Conservation (phyloP, 1,284 basidiomycete species). For the Leccinum olivaceoglutinosum region DNA sequence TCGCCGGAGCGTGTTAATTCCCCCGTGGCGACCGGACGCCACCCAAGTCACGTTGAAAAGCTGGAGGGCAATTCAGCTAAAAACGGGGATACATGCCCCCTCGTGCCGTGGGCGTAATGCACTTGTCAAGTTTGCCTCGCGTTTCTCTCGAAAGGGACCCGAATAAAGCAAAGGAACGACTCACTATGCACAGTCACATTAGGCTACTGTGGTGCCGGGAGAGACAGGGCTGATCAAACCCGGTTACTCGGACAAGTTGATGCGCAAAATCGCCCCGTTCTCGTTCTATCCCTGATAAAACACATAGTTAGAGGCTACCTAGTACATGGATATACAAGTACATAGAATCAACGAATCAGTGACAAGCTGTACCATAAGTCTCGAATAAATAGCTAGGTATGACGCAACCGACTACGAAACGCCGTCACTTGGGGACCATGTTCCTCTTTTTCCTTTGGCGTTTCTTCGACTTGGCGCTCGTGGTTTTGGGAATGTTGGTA, state of each 20-base stretch:
- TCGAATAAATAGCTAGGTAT: too few species aligned
- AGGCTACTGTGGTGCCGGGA: background rate
- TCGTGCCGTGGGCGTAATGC: conserved; percentile 6
- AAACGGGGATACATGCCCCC: conserved; percentile 8
- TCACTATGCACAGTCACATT: background rate
- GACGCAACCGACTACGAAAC: too few species aligned
- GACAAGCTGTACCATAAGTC: too few species aligned
- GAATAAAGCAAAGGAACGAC: conserved; percentile 4
- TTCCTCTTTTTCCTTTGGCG: too few species aligned
- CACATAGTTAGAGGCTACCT: too few species aligned
- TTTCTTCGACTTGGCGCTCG: too few species aligned
- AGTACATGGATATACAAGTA: too few species aligned
- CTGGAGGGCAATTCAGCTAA: background rate
- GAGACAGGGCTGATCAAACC: background rate
- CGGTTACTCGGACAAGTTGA: background rate
- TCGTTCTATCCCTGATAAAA: too few species aligned
- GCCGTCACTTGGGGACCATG: too few species aligned
- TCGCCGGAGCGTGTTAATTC: background rate
- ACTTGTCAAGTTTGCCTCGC: conserved; percentile 10
- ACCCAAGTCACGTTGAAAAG: background rate
- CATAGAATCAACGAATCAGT: too few species aligned
- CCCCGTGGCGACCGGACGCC: background rate
- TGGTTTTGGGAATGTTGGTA: too few species aligned
- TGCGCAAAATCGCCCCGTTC: too few species aligned
- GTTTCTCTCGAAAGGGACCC: conserved; percentile 14